Evolutionary conservation across 2,329 filamentous ascomycete genomes (phyloP), one percentile per base, ranked within the genome.

Genomic region (Scedosporium aurantiacum): DNA sequence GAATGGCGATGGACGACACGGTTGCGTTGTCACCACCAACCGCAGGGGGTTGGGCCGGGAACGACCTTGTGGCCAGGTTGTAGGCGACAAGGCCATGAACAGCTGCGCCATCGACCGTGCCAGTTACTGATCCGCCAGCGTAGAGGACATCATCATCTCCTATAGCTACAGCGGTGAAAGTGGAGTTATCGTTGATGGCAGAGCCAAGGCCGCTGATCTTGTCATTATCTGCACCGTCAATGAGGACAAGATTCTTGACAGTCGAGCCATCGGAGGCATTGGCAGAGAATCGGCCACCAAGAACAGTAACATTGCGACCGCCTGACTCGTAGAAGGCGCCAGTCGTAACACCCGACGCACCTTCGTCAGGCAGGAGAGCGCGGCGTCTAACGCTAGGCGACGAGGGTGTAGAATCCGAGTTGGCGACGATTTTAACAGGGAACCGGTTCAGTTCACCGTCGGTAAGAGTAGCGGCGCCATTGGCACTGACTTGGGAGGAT

Each of bases 281-380:
- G 1, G 90, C 86, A 6, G 83, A 82, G 71, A 99, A 99, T 68
- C 91, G 90, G 1, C 94, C 94, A 57, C 87, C 94, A 28, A 97
- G 79, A 45, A 97, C 83, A 0, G 94, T 97, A 62, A 95, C 80
- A 72, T 97, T 97, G 65, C 84, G 82, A 63, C 77, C 78, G 64
- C 84, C 83, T 16, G 81, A 78, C 45, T 81, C 82, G 71, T 96
- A 91, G 70, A 95, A 96, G 2, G 86, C 75, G 32, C 91, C 94
- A 6, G 89, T 84, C 23, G 87, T 79, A n/a, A 96, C 86, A 32
- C 90, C 91, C 2, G 81, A 80, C 7, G 82, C 72, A 56, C 69
- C 71, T 47, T 73, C 72, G 8, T 47, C 50, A 7, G 72, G 66
- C 5, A 74, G 61, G 1, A 73, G 70, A 54, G 78, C 78, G 5